Base-by-base conservation (phyloP, 768 basidiomycete species). In the Pluteus cervinus region DNA sequence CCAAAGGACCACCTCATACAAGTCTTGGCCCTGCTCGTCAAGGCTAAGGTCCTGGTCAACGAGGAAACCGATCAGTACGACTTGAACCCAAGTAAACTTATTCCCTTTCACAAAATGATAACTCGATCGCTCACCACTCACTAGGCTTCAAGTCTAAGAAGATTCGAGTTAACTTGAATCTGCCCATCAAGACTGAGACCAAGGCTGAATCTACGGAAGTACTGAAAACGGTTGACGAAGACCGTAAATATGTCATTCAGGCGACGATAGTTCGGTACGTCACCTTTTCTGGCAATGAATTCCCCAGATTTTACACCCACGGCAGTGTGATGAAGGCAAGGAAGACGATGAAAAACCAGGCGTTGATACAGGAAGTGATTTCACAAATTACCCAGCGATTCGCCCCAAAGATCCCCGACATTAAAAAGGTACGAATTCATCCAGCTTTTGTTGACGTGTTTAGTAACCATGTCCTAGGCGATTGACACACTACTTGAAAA, bases 401-500 rank as follows among this genome's bases (percentile, higher is more conserved):
- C 61, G 75, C 83, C 7, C 94, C 93, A 15, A 91, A 90, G 68
- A 86, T 97, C 34, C 81, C 89, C 2, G 92, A 96, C 55, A 92
- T 98, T 64, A 98, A 98, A 62, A 93, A 93, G 79, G 88, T 86
- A 11, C 5, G 58, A 28, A 2, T 33, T 33, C 10, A 22, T 18
- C 11, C 54, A 68, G 38, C 12, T 36, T 31, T 49, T 22, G 51
- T 40, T 47, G 62, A 49, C 31, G 5, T 28, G 38, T 52, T 45
- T 32, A 24, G n/a, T 73, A 4, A 82, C 79, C 1, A 87, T 10
- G 21, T 10, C 11, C 7, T 42, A 87, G 85, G 87, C 88, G 3
- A 94, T 97, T 41, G 91, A 94, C 54, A 79, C 80, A n/a, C 66
- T 98, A 12, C 67, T 97, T 33, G 94, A 97, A 66, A 94, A 94